These are phyloP conservation scores for Xylariaceae sp. DNA, from an alignment of 2,329 filamentous ascomycete genomes.

Conservation along the genomic window DNA sequence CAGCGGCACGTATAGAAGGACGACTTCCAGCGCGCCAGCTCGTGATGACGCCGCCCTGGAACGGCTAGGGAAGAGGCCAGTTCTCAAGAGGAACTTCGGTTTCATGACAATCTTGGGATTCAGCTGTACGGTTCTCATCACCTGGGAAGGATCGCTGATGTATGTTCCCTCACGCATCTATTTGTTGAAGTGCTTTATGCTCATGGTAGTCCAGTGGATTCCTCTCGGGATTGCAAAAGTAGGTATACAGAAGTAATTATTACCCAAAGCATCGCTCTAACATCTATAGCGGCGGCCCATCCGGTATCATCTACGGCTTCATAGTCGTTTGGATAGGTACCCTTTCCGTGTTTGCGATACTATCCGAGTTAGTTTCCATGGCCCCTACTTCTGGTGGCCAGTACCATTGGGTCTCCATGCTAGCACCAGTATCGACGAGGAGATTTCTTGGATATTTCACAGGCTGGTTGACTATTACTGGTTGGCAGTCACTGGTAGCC, in stretches of 20 bases:
- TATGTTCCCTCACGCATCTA: conserved; percentile 7
- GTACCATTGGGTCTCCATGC: conserved; percentile 33
- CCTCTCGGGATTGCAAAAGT: conserved; percentile 23
- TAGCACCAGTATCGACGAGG: conserved; percentile 22
- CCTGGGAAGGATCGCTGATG: conserved; percentile 30
- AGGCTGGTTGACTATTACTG: conserved; percentile 26
- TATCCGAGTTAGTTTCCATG: conserved; percentile 51
- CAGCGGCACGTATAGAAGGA: no score
- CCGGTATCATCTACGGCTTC: conserved; percentile 54
- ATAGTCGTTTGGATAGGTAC: conserved; percentile 54
- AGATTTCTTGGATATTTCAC: conserved; percentile 28
- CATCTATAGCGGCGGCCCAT: conserved; percentile 40
- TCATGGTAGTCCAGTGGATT: no score
- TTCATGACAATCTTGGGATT: conserved; percentile 31
- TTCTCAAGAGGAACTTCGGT: conserved; percentile 28
- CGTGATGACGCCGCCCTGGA: conserved; percentile 8
- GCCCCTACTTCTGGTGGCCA: conserved; percentile 30
- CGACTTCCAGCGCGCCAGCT: not conserved
- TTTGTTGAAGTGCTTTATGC: no score
- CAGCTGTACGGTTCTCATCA: conserved; percentile 31
- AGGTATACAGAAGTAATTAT: no score
- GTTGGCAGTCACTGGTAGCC: conserved; percentile 27
- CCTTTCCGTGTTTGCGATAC: conserved; percentile 48
- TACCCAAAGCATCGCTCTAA: no score
- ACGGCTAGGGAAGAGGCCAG: conserved; percentile 26